Conservation (phyloP, 306 rosid genomes). For the Glycine latifolia region DNA sequence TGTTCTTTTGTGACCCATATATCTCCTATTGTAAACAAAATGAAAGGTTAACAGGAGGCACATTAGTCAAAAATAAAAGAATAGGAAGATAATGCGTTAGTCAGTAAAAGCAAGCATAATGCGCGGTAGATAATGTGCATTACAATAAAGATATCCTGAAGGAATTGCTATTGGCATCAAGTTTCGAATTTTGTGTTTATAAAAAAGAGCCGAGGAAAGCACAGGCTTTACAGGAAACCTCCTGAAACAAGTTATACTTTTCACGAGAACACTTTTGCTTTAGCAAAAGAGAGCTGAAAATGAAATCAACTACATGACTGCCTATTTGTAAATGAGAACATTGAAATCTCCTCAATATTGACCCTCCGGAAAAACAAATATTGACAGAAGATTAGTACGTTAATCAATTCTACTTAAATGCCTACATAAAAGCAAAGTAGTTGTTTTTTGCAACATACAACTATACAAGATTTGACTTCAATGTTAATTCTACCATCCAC, state of each 20-base stretch:
- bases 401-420: constrained; percentile 15
- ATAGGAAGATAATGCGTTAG: background rate
- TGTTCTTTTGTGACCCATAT: constrained; percentile 96
- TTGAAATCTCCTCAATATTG: background rate
- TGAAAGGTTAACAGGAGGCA: constrained; percentile 19
- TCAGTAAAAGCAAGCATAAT: constrained; percentile 20
- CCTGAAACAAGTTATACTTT: constrained; percentile 36
- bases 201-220: constrained; percentile 1
- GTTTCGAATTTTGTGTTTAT: constrained; percentile 28
- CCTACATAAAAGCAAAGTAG: background rate
- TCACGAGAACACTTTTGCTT: constrained; percentile 4
- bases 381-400: constrained; percentile 13
- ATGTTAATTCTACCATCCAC: background rate
- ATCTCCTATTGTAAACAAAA: constrained; percentile 71
- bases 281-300: background rate
- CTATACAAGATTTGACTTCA: background rate
- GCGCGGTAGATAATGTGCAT: constrained; percentile 2
- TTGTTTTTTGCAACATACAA: background rate
- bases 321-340: background rate
- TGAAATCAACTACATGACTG: background rate
- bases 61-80: background rate
- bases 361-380: background rate
- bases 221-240: constrained; percentile 25
- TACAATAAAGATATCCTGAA: constrained; percentile 32
- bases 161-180: constrained; percentile 13